Conservation (phyloP, 2,329 filamentous ascomycete genomes). For the Diplodia mutila region DNA sequence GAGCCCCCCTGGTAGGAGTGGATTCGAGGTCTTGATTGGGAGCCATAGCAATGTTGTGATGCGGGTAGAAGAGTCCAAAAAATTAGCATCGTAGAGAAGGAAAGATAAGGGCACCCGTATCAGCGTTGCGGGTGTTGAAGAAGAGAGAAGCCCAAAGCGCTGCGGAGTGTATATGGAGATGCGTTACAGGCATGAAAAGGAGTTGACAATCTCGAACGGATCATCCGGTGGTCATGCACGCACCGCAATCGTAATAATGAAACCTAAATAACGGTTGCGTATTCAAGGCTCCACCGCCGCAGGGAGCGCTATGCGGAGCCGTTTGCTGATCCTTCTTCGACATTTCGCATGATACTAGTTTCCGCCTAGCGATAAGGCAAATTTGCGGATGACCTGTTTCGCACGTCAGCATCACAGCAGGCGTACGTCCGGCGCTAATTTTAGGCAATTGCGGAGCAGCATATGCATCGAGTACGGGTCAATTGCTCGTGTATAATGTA, state of each 20-base stretch:
- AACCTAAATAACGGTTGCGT: constrained; percentile 16
- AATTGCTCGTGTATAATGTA: constrained; percentile 1
- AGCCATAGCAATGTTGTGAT: constrained; percentile 12
- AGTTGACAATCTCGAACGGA: constrained; percentile 24
- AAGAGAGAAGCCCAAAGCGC: constrained; percentile 15
- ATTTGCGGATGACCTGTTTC: constrained; percentile 14
- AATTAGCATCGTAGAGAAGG: constrained; percentile 16
- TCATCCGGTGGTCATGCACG: not conserved
- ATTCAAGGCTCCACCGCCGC: not conserved
- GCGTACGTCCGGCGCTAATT: not conserved
- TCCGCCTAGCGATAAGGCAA: not conserved
- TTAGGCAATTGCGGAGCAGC: not conserved
- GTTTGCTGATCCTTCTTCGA: not conserved
- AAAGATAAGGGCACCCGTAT: constrained; percentile 8
- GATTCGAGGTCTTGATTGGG: constrained; percentile 2
- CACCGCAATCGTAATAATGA: constrained; percentile 8
- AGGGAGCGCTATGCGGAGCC: not conserved
- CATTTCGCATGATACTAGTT: constrained; percentile 4
- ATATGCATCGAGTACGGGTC: not conserved
- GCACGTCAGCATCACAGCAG: not conserved
- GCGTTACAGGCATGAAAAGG: constrained; percentile 14
- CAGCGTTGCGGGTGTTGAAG: constrained; percentile 1
- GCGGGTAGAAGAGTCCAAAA: constrained; percentile 20
- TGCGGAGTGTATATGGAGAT: constrained; percentile 17
- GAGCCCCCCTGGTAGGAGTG: not conserved